phyloP scores from a whole-genome alignment of 2,329 filamentous ascomycete species.

The Fusarium subglutinans region DNA sequence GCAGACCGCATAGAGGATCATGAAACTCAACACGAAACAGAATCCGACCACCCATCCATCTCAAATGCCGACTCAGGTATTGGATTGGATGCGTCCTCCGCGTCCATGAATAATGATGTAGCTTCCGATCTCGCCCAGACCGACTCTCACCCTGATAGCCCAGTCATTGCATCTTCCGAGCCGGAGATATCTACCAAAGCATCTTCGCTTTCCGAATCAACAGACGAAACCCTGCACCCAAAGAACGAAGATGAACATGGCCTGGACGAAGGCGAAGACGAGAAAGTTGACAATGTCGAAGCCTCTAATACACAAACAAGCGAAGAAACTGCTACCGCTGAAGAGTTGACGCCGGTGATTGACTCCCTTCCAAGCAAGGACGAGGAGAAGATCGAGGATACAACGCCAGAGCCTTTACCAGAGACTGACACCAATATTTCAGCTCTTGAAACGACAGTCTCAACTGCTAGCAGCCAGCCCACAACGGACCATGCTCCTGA shows the following conservation, averaged over 20 bases:
- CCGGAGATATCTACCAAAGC: constrained; percentile 69
- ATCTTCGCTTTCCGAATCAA: constrained; percentile 71
- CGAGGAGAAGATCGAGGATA: constrained; percentile 3
- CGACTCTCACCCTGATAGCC: constrained; percentile 68
- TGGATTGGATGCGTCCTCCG: constrained; percentile 57
- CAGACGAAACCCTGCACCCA: constrained; percentile 65
- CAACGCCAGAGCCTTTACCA: constrained; percentile 25
- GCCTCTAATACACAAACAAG: neutral
- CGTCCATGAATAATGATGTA: constrained; percentile 56
- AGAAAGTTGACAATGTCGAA: constrained; percentile 17
- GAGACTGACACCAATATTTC: constrained; percentile 35
- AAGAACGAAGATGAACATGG: constrained; percentile 36
- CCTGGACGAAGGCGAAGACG: constrained; percentile 20
- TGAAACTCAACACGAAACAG: constrained; percentile 32
- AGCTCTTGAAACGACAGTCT: constrained; percentile 11
- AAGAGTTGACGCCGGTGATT: neutral
- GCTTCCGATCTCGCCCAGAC: constrained; percentile 58
- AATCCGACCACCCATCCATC: constrained; percentile 45
- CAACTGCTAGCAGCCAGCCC: constrained; percentile 15
- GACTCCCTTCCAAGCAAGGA: neutral
- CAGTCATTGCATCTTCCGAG: constrained; percentile 63
- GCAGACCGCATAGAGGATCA: constrained; percentile 37
- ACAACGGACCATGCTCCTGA: constrained; percentile 31
- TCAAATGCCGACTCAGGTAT: constrained; percentile 65
- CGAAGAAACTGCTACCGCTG: constrained; percentile 2